Evolutionary conservation across 768 basidiomycete species (phyloP), one percentile per base, ranked within the genome.

Genomic region (Russula emetica): DNA sequence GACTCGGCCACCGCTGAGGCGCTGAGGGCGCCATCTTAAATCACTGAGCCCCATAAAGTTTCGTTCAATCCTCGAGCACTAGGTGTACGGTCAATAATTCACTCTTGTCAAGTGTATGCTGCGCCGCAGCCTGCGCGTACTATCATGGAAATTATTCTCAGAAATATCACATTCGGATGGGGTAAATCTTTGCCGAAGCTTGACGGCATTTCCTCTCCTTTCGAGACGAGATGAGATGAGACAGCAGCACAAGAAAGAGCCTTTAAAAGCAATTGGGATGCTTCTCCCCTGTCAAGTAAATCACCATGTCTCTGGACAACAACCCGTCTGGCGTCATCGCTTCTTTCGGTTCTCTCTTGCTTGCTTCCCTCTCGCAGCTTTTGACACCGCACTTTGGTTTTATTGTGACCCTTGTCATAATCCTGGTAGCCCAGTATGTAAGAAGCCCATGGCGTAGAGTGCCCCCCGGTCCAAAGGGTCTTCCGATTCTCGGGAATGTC

Each of bases 401-500:
- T 10, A 20, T 47, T 4, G 20, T 22, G 22, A n/a, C 14, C 26
- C 28, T 13, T 56, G 42, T 42, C 47, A 24, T 51, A 38, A 55
- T 40, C 24, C 36, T 57, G 1, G 26, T 28, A 34, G 22, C 10
- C 20, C 36, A 42, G 14, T 56, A 62, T 32, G 55, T 6, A 1
- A 51, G 47, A 38, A 62, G 61, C 9, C 26, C 54, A 8, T 56
- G 61, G 61, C 55, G 61, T 2, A 38, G 18, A 18, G 26, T 62
- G 16, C 61, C 61, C 10, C 61, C 61, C 0, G 61, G 61, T 32
- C 55, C 61, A 40, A 55, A 38, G 8, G 55, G 61, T 0, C 36
- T 62, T 34, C 61, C 55, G 1, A 16, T 62, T 16, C 38, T 62
- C 13, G 61, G 61, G 32, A 56, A 62, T 34, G 47, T 11, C 9